Evolutionary conservation across 768 basidiomycete genomes (phyloP).

Genomic region (Termitomyces titanicus): DNA sequence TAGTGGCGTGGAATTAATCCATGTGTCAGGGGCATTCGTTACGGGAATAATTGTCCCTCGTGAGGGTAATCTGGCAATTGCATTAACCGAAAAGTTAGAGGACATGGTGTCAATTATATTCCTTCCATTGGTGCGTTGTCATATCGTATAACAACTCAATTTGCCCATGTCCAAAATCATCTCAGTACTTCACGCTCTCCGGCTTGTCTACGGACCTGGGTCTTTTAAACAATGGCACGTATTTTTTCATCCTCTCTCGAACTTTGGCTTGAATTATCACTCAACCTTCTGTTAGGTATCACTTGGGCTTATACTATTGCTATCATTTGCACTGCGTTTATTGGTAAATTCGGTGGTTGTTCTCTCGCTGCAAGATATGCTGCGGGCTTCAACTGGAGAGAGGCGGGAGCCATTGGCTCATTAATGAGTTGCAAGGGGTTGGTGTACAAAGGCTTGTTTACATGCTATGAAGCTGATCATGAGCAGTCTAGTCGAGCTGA

Average conservation of each 20-base stretch:
- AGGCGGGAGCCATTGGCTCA: constrained; percentile 80
- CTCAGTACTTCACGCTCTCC: constrained; percentile 87
- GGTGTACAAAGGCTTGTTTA: constrained; percentile 7
- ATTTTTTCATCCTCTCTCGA: neutral
- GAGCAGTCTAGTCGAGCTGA: constrained; percentile 79
- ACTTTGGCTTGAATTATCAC: neutral
- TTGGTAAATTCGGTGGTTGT: constrained; percentile 89
- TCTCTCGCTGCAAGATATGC: constrained; percentile 58
- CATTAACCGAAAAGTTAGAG: constrained; percentile 94
- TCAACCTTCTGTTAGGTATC: constrained; percentile 38
- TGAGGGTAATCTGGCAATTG: constrained; percentile 81
- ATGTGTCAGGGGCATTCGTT: constrained; percentile 68
- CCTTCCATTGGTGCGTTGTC: constrained; percentile 62
- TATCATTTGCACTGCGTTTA: constrained; percentile 74
- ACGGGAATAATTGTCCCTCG: constrained; percentile 81
- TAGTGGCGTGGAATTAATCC: neutral
- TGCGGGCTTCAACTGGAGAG: constrained; percentile 78
- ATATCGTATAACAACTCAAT: constrained; percentile 1
- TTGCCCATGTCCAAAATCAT: neutral
- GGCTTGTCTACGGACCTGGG: constrained; percentile 89
- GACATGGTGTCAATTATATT: constrained; percentile 92
- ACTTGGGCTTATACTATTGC: constrained; percentile 89
- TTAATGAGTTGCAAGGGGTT: constrained; percentile 97
- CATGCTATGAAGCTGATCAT: neutral
- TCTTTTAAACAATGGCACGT: constrained; percentile 68